Conservation (phyloP, 768 basidiomycete species). For the Hemileccinum impolitum region DNA sequence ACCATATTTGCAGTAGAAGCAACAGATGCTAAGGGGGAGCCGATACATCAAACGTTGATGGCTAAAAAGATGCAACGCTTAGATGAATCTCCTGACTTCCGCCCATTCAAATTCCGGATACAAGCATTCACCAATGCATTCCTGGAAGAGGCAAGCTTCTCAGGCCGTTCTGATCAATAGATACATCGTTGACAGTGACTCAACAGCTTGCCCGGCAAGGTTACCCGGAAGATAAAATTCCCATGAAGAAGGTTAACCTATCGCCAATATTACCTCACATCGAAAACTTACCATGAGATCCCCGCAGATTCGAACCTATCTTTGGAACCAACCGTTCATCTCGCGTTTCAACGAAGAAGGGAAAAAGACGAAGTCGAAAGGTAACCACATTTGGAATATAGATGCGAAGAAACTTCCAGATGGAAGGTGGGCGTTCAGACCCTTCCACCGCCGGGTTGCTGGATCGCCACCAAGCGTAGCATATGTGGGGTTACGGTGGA, state of each 20-base stretch:
- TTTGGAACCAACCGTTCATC: conserved; percentile 93
- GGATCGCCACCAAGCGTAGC: conserved; percentile 80
- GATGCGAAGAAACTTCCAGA: conserved; percentile 84
- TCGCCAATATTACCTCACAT: conserved; percentile 7
- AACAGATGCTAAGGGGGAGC: conserved; percentile 91
- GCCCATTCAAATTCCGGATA: conserved; percentile 98
- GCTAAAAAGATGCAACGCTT: conserved; percentile 98
- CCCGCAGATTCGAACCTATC: conserved; percentile 81
- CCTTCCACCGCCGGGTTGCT: conserved; percentile 85
- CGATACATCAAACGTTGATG: conserved; percentile 98
- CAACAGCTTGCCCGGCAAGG: conserved; percentile 76
- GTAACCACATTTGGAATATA: conserved; percentile 99
- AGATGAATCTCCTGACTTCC: conserved; percentile 94
- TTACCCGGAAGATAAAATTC: conserved; percentile 90
- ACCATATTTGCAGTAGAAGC: conserved; percentile 68
- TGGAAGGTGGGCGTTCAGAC: conserved; percentile 81
- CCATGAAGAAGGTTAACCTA: conserved; percentile 84
- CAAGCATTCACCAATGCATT: conserved; percentile 97
- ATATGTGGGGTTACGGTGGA: conserved; percentile 77
- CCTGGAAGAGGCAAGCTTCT: conserved; percentile 70
- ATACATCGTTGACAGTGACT: conserved; percentile 10
- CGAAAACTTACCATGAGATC: conserved; percentile 21
- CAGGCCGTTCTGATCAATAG: conserved; percentile 1
- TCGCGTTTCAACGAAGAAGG: conserved; percentile 98
- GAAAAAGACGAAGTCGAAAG: conserved; percentile 98